Evolutionary conservation across 2,329 filamentous ascomycete species (phyloP), one percentile per base, ranked within the genome.

Genomic region (Xylaria sp.): DNA sequence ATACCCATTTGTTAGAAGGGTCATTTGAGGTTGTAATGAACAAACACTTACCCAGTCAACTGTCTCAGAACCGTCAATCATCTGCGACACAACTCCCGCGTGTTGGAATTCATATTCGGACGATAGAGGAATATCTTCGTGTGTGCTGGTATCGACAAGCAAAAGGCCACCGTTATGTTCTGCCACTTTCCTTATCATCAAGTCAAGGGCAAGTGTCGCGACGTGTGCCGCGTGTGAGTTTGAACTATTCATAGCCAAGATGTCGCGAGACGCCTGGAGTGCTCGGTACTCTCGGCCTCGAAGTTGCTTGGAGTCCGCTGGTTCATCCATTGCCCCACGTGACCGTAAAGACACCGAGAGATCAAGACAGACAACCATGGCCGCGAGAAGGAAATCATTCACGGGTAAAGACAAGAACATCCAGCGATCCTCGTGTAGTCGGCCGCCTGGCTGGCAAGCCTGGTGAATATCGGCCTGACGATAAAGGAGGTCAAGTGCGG

Each of bases 301-400:
- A 0, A 68, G 25, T 22, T 67, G 50, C 3, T 53, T 10, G 13
- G 57, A 17, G 20, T 69, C 58, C 13, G 31, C 17, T 13, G 33
- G 22, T 15, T 50, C 20, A 29, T 45, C 39, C 29, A 38, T 25
- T 29, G 36, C 13, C 29, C 47, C 58, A 5, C 50, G 38, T 6
- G 51, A 65, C 15, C 71, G 53, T 55, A 76, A 70, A 20, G 57
- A 65, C 2, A 77, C 59, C 0, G 75, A 76, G 0, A 78, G 58
- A 22, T 78, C 74, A 0, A 85, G 71, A 61, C 82, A 87, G 2
- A 87, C 71, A 15, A 86, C 81, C 80, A 85, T 85, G 7, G 81
- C 80, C 0, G 84, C 85, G 0, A 86, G 77, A 1, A 86, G 76
- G 49, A 84, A 86, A 61, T 86, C 84, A n/a, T 84, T 80, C 47